phyloP scores from a whole-genome alignment of 1,139 yeast species.

The Yamadazyma taylorii region DNA sequence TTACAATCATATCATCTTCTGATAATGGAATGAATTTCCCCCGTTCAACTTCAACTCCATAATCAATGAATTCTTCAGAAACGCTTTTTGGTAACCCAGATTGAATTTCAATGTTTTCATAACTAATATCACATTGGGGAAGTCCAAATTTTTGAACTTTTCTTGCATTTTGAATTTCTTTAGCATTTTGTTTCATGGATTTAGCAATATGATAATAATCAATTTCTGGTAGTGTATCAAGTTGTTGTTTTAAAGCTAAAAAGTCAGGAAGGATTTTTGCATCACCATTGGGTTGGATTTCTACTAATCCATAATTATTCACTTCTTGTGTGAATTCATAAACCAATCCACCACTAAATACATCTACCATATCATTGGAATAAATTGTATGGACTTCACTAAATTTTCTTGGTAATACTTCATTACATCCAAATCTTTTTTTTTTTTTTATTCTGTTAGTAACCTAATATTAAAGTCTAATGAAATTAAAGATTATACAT shows the following conservation, averaged over 20 bases:
- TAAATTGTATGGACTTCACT: slow-evolving; percentile 75
- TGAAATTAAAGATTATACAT: slow-evolving; percentile 18
- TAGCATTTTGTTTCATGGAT: slow-evolving; percentile 27
- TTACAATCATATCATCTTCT: slow-evolving; percentile 37
- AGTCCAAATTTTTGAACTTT: slow-evolving; percentile 24
- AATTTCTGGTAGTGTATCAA: slow-evolving; percentile 31
- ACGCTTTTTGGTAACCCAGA: slow-evolving; percentile 48
- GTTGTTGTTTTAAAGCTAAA: slow-evolving; percentile 48
- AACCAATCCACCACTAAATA: slow-evolving; percentile 89
- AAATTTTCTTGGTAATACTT: slow-evolving; percentile 74
- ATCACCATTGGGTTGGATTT: slow-evolving; percentile 55
- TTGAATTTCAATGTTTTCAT: slow-evolving; percentile 53
- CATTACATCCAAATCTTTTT: slow-evolving; percentile 73
- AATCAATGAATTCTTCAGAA: slow-evolving; percentile 44
- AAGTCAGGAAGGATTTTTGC: slow-evolving; percentile 57
- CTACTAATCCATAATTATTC: slow-evolving; percentile 85
- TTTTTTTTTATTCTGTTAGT: slow-evolving; percentile 12
- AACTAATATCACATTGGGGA: slow-evolving; percentile 45
- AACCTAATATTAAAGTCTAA: too few species aligned
- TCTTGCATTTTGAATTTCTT: slow-evolving; percentile 24
- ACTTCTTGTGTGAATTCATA: slow-evolving; percentile 90
- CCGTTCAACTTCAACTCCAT: slow-evolving; percentile 43
- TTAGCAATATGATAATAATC: slow-evolving; percentile 25
- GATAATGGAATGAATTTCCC: slow-evolving; percentile 51
- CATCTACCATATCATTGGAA: slow-evolving; percentile 71